These are phyloP conservation scores for Favolaschia claudopus DNA, from an alignment of 768 basidiomycete species.

Conservation along the genomic window DNA sequence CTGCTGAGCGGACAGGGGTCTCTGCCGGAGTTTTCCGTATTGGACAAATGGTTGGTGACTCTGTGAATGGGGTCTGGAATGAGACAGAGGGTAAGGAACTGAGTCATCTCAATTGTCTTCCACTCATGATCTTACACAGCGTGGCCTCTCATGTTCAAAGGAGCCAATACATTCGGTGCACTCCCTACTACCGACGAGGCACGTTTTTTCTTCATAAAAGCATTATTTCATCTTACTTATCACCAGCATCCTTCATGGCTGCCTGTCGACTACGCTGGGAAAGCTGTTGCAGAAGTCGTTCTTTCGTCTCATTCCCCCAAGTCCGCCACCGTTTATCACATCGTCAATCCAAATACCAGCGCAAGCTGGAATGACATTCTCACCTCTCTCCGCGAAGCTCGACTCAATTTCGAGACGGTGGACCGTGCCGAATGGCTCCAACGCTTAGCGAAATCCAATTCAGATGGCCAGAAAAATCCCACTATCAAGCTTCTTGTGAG, in stretches of 20 bases:
- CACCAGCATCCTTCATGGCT: conserved; percentile 54
- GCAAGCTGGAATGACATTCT: conserved; percentile 50
- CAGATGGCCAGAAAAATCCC: conserved; percentile 48
- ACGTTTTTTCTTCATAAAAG: conserved; percentile 10
- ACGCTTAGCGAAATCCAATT: conserved; percentile 42
- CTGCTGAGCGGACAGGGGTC: conserved; percentile 35
- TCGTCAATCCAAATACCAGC: conserved; percentile 43
- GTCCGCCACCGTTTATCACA: conserved; percentile 42
- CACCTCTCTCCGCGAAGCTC: conserved; percentile 42
- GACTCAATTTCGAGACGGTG: conserved; percentile 49
- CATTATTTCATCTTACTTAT: background rate
- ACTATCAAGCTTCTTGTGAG: conserved; percentile 50
- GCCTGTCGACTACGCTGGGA: conserved; percentile 59
- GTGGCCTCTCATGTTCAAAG: conserved; percentile 53
- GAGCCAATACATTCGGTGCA: conserved; percentile 47
- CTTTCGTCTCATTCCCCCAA: conserved; percentile 17
- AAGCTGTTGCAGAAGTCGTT: conserved; percentile 55
- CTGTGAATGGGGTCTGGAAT: conserved; percentile 57
- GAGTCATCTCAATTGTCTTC: background rate
- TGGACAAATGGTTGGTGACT: conserved; percentile 65
- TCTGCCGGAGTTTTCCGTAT: conserved; percentile 51
- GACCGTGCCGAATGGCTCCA: conserved; percentile 45
- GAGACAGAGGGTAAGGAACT: conserved; percentile 50
- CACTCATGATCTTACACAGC: conserved; percentile 26
- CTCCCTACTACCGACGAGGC: conserved; percentile 41